Percentiles rank a stretch among this genome's conserved stretches.
These are phyloP conservation scores for Acanthamoeba quina DNA, from an alignment of 208 protist species.

Conservation along the genomic window DNA sequence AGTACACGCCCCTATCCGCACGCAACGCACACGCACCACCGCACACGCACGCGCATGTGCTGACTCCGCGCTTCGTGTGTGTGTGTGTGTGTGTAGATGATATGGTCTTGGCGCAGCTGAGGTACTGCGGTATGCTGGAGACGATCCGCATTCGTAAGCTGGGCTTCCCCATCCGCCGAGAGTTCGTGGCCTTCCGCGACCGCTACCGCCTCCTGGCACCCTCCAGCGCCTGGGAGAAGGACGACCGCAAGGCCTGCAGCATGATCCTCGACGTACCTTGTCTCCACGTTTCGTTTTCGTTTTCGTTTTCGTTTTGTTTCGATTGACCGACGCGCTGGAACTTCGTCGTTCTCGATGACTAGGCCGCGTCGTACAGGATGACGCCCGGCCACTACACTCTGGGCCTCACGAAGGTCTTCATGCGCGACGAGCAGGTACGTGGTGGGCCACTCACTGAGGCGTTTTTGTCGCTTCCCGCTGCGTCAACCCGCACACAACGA, in stretches of 20 bases:
- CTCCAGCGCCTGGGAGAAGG: conserved; percentile 25
- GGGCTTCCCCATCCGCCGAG: conserved; percentile 78
- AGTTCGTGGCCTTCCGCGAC: conserved; percentile 67
- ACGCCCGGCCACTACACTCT: conserved; percentile 61
- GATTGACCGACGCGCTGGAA: neutral
- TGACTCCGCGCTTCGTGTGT: neutral
- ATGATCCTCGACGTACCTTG: conserved; percentile 42
- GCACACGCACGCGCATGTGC: neutral
- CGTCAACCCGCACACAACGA: too few relatives aligned
- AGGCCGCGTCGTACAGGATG: conserved; percentile 63
- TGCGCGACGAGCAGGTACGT: conserved; percentile 65
- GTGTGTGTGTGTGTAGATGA: neutral
- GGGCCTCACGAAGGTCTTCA: conserved; percentile 67
- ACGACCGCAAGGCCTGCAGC: conserved; percentile 60
- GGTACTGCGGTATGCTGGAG: conserved; percentile 83
- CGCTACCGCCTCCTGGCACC: conserved; percentile 69
- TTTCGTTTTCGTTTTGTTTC: neutral
- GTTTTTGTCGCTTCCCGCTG: too few relatives aligned
- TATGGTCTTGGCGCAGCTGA: conserved; percentile 74
- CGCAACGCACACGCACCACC: too few relatives aligned
- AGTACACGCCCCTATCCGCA: neutral
- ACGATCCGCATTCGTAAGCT: conserved; percentile 82
- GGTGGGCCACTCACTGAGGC: too few relatives aligned
- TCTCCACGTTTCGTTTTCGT: neutral
- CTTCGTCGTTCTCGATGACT: neutral